Conservation (phyloP, 176 grass and related monocot genomes). For the Aegilops umbellulata region DNA sequence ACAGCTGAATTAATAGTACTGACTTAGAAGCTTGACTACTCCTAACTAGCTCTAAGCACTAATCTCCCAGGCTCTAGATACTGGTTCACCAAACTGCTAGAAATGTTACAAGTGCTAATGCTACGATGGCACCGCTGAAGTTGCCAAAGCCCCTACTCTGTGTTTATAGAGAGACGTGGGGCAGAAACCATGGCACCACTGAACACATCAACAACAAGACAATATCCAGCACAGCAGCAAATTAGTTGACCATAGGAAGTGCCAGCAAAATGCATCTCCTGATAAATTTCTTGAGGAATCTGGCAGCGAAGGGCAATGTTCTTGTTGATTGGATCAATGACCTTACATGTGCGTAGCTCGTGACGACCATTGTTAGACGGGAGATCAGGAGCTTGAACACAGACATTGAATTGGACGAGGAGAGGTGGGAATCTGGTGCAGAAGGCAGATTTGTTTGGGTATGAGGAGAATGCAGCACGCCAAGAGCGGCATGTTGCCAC, state of each 20-base stretch:
- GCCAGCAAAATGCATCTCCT: not conserved
- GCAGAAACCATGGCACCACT: conserved; percentile 31
- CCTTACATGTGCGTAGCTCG: not conserved
- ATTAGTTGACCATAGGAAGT: conserved; percentile 20
- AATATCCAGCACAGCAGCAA: not conserved
- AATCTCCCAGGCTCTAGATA: no score
- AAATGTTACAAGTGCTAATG: no score
- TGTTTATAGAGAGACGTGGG: conserved; percentile 18
- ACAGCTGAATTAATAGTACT: not conserved
- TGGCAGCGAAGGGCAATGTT: not conserved
- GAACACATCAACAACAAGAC: conserved; percentile 40
- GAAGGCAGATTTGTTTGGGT: not conserved
- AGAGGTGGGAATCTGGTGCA: not conserved
- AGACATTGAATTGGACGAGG: not conserved
- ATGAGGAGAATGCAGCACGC: not conserved
- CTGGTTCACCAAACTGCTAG: not conserved
- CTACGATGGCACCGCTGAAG: not conserved
- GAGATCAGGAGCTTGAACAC: not conserved
- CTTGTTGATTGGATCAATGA: conserved; percentile 10
- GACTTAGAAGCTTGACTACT: no score
- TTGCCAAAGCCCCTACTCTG: not conserved
- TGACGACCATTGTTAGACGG: not conserved
- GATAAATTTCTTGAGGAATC: not conserved
- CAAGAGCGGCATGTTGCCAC: not conserved
- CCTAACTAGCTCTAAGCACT: no score